Conservation (phyloP, 2,329 filamentous ascomycete species). For the Rhynchosporium graminicola region DNA sequence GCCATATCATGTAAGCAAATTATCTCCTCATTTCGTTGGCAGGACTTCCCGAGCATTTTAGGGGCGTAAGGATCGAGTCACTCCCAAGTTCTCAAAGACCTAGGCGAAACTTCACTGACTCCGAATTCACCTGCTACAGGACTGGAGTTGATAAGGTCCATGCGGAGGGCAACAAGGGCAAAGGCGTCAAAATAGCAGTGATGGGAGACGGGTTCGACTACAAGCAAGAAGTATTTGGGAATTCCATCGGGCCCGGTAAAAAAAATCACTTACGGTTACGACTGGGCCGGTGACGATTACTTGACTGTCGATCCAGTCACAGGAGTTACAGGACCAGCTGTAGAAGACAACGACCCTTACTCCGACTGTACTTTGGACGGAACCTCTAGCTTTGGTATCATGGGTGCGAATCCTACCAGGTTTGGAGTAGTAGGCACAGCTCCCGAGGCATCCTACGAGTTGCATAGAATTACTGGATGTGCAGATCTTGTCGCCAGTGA, state of each 20-base stretch:
- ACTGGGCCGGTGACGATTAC: constrained; percentile 57
- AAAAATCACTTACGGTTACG: constrained; percentile 57
- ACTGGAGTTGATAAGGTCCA: constrained; percentile 44
- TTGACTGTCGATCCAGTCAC: not conserved
- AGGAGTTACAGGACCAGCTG: not conserved
- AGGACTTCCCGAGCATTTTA: too few relatives aligned
- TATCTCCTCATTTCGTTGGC: too few relatives aligned
- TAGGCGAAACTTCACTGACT: not conserved
- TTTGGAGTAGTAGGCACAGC: constrained; percentile 31
- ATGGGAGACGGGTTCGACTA: constrained; percentile 54
- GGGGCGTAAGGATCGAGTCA: not conserved
- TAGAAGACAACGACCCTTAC: constrained; percentile 6
- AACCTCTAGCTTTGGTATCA: constrained; percentile 33
- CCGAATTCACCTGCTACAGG: constrained; percentile 20
- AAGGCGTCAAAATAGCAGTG: constrained; percentile 47
- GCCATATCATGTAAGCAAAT: too few relatives aligned
- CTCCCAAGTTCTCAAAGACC: not conserved
- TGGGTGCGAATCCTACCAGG: constrained; percentile 12
- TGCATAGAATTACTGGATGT: constrained; percentile 26
- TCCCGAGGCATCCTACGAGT: constrained; percentile 26
- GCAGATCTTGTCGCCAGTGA: constrained; percentile 20
- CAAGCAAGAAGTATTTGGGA: constrained; percentile 62
- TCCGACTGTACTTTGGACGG: constrained; percentile 2
- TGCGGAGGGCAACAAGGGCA: constrained; percentile 47
- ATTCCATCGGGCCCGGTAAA: constrained; percentile 61